Conservation (phyloP, 108 stramenopile genomes). For the Conticribra guillardii region DNA sequence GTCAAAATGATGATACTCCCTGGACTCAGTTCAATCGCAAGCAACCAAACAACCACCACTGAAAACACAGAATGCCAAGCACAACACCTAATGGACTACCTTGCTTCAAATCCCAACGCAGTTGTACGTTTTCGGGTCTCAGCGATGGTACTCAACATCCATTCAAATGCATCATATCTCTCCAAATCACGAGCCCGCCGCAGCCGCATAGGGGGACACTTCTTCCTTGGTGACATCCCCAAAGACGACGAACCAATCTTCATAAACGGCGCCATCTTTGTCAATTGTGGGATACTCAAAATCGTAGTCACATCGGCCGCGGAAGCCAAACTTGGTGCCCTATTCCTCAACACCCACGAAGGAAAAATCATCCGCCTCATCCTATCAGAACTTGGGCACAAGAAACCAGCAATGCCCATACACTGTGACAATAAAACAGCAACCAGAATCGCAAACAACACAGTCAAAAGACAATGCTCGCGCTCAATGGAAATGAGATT, state of each 20-base stretch:
- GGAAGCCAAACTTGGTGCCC: no score
- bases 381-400: no score
- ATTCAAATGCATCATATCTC: constrained; percentile 45
- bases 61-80: background rate
- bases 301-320: no score
- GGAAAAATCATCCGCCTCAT: no score
- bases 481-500: no score
- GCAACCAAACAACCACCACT: constrained; percentile 26
- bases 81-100: no score
- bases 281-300: constrained; percentile 3
- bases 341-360: no score
- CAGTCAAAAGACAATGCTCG: no score
- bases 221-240: constrained; percentile 2
- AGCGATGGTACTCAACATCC: constrained; percentile 50
- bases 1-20: constrained; percentile 36
- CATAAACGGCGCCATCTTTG: constrained; percentile 35
- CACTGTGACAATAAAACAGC: constrained; percentile 46
- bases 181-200: constrained; percentile 28
- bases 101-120: constrained; percentile 50
- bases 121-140: constrained; percentile 33
- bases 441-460: constrained; percentile 47
- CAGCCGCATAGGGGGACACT: constrained; percentile 33
- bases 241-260: background rate
- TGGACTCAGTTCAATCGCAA: constrained; percentile 33
- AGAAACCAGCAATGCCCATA: no score